phyloP scores from a whole-genome alignment of 768 basidiomycete genomes.

The Holtermannia corniformis region DNA sequence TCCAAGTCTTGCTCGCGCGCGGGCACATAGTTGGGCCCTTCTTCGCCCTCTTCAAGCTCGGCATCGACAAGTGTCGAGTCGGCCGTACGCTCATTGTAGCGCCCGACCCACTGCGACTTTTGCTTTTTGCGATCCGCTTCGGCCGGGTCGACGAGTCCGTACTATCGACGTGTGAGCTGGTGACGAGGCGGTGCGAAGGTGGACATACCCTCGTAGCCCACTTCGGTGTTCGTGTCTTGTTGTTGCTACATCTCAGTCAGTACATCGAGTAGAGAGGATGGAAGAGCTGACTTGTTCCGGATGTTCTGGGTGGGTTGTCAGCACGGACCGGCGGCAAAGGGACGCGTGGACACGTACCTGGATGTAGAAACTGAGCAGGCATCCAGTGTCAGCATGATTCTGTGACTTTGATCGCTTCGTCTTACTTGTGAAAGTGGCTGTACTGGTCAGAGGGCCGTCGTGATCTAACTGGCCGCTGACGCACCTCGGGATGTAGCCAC shows the following conservation, averaged over 20 bases:
- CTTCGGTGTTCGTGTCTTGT: conserved; percentile 81
- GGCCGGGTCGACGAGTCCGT: conserved; percentile 75
- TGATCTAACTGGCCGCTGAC: conserved; percentile 6
- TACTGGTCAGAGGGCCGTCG: conserved; percentile 21
- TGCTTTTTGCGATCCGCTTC: conserved; percentile 67
- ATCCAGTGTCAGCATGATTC: not conserved
- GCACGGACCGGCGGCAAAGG: not conserved
- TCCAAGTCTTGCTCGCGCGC: conserved; percentile 8
- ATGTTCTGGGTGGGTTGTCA: conserved; percentile 57
- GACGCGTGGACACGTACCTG: conserved; percentile 1
- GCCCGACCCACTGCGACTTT: conserved; percentile 76
- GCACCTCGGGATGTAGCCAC: conserved; percentile 52
- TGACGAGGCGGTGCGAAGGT: not conserved
- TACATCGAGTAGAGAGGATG: not conserved
- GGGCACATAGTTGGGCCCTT: conserved; percentile 36
- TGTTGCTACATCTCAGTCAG: conserved; percentile 49
- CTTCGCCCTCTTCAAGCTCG: conserved; percentile 69
- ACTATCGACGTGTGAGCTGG: conserved; percentile 45
- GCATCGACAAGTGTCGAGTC: conserved; percentile 61
- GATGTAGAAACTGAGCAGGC: conserved; percentile 33
- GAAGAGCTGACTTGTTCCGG: conserved; percentile 57
- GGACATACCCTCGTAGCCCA: conserved; percentile 52
- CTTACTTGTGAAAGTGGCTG: conserved; percentile 75
- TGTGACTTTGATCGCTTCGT: not conserved
- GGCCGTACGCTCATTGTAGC: conserved; percentile 72